phyloP scores from a whole-genome alignment of 192 early-diverging fungal species.

The Gamsiella multidivaricata region DNA sequence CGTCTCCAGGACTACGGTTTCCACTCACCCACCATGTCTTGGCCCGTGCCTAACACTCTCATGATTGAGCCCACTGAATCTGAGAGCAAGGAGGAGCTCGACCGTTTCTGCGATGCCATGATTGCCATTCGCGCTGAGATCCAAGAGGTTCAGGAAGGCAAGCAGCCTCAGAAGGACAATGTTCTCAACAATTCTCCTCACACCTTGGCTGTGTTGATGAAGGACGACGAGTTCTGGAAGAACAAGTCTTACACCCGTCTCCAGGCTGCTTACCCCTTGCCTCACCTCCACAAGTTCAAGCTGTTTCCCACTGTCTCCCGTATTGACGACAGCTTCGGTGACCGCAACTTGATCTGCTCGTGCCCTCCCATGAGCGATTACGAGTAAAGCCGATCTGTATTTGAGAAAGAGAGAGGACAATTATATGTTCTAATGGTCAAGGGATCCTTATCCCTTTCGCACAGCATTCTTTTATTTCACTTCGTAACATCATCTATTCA shows the following conservation, averaged over 20 bases:
- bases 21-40: constrained; percentile 99
- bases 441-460: too few species aligned
- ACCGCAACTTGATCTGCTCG: constrained; percentile 93
- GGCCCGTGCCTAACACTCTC: constrained; percentile 97
- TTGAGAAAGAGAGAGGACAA: background rate
- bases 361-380: constrained; percentile 94
- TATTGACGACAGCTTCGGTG: constrained; percentile 95
- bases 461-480: background rate
- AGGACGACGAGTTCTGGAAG: constrained; percentile 78
- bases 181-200: constrained; percentile 92
- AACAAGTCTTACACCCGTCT: constrained; percentile 87
- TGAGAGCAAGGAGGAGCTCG: constrained; percentile 91
- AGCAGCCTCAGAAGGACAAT: constrained; percentile 88
- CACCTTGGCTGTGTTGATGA: constrained; percentile 78
- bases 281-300: constrained; percentile 86
- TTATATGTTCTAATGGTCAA: too few species aligned
- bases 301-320: constrained; percentile 97
- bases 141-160: constrained; percentile 84
- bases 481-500: too few species aligned
- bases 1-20: constrained; percentile 99
- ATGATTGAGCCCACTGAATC: constrained; percentile 99
- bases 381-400: constrained; percentile 43
- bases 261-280: constrained; percentile 91
- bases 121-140: constrained; percentile 96
- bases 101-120: constrained; percentile 99